These are phyloP conservation scores for Collybia sordida DNA, from an alignment of 768 basidiomycete species.

Conservation along the genomic window DNA sequence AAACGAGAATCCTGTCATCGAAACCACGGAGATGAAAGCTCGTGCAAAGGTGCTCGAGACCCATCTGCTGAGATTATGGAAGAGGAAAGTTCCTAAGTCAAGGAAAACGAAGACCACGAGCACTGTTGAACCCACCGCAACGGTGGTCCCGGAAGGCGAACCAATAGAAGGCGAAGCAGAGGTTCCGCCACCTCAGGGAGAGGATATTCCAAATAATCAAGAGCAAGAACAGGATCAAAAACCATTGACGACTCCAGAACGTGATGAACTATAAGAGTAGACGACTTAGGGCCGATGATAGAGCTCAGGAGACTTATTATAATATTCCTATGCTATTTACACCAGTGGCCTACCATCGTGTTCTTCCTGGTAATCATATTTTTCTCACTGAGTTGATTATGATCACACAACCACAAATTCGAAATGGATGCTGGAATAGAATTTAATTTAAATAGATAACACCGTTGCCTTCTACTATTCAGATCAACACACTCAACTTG, in stretches of 20 bases:
- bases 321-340: neutral
- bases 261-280: constrained; percentile 16
- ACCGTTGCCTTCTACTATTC: too few species aligned
- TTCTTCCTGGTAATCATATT: too few species aligned
- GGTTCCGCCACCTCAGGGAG: constrained; percentile 8
- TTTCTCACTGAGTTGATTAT: too few species aligned
- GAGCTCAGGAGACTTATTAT: neutral
- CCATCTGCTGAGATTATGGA: constrained; percentile 65
- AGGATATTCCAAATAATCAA: constrained; percentile 7
- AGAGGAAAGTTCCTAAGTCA: constrained; percentile 65
- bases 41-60: constrained; percentile 79
- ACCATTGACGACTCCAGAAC: constrained; percentile 8
- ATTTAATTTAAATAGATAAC: too few species aligned
- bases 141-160: constrained; percentile 16
- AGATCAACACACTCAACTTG: too few species aligned
- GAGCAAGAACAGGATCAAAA: constrained; percentile 12
- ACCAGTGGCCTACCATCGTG: neutral
- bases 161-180: constrained; percentile 3
- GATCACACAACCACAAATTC: too few species aligned
- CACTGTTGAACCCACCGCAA: constrained; percentile 18
- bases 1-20: constrained; percentile 84
- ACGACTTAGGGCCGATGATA: neutral
- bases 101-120: constrained; percentile 49
- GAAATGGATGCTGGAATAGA: too few species aligned
- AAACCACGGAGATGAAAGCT: constrained; percentile 83